Evolutionary conservation across 2,329 filamentous ascomycete genomes (phyloP), one percentile per base, ranked within the genome.

Genomic region (Leptoxyphium fumago): DNA sequence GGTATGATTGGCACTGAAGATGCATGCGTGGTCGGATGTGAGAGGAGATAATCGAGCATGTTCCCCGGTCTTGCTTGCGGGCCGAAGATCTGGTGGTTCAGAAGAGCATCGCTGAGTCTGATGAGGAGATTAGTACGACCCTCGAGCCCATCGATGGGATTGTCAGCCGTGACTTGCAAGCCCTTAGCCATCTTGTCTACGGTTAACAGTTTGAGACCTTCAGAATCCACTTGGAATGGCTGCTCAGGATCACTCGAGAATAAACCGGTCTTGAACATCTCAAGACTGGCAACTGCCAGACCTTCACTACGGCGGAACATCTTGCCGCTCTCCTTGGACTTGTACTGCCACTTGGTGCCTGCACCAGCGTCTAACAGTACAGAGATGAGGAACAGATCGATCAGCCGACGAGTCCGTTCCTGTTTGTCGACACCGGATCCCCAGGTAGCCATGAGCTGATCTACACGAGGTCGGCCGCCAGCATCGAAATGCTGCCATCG

Each of bases 31-130:
- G 85, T 82, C 1, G 88, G 84, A 59, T 96, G 91, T 2, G 84
- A 83, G 34, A 96, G 75, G n/a, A 96, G 77, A 60, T 94, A 88
- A 63, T 96, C 89, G 49, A 96, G 78, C 79, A 98, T 87, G 61
- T 94, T 93, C 53, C 91, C 91, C 10, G 91, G 91, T 46, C 91
- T 75, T 42, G 81, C 84, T 58, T 88, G 79, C 1, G 75, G 72
- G 18, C 89, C 89, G 62, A 95, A 98, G 54, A 86, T 82, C 42
- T 91, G 82, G 46, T 77, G 72, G 58, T 89, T 87, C 49, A 80
- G 74, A 44, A 98, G 67, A 5, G 89, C 88, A 49, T 80, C 73
- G 10, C 78, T 78, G 1, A 98, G 72, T 42, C 82, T 74, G 36
- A 84, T 72, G 36, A 98, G 68, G 39, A 98, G 73, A 14, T 81